Conservation (phyloP, 208 protist genomes). For the Naegleria lovaniensis region DNA sequence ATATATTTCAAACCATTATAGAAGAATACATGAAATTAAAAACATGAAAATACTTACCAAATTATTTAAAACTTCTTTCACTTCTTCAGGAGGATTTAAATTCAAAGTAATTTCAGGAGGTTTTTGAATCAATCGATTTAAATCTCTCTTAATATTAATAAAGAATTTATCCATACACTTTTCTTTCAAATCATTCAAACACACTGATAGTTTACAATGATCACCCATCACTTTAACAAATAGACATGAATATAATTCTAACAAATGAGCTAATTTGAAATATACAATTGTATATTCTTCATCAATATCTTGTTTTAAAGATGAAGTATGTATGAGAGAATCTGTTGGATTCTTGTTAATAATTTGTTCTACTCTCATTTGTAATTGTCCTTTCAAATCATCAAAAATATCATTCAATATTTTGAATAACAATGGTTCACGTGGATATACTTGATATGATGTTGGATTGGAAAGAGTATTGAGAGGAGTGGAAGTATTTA, state of each 20-base stretch:
- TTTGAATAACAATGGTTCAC: not conserved
- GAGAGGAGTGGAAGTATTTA: not conserved
- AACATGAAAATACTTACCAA: not conserved
- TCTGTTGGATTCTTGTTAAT: not conserved
- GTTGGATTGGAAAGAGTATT: not conserved
- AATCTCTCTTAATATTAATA: not conserved
- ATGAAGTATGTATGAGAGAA: too few species aligned
- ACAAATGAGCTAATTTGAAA: not conserved
- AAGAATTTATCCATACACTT: not conserved
- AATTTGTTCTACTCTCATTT: not conserved
- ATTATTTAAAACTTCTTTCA: not conserved
- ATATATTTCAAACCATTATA: too few species aligned
- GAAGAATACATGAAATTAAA: too few species aligned
- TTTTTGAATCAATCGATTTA: not conserved
- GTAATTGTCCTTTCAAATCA: not conserved
- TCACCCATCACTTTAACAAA: not conserved
- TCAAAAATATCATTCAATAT: slow-evolving; percentile 6
- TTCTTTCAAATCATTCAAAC: not conserved
- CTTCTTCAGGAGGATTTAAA: not conserved
- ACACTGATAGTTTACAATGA: not conserved
- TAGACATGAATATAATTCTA: not conserved
- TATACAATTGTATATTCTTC: not conserved
- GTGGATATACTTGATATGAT: not conserved
- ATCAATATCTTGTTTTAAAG: not conserved
- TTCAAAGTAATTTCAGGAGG: not conserved